Evolutionary conservation across 306 rosid genomes (phyloP), one percentile per base, ranked within the genome.

Genomic region (Styphnolobium japonicum): DNA sequence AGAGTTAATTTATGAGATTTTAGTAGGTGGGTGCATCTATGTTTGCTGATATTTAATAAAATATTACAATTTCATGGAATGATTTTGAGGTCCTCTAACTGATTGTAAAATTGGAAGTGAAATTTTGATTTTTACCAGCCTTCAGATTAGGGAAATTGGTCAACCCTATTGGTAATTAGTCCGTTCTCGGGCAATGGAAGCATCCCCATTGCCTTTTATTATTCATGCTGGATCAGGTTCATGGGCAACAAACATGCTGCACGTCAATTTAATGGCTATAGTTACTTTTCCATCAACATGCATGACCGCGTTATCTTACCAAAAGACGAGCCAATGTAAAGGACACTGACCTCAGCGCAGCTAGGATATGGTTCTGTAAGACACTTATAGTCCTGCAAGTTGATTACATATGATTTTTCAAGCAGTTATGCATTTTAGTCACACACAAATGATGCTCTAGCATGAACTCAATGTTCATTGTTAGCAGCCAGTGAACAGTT

Each of bases 401-500:
- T 4, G 29, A 72, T 57, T 76, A 42, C 8, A 14, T 71, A 15
- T 18, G 36, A 33, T 45, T 18, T 19, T 71, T 71, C 36, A 51
- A 31, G 62, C 62, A 5, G 42, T 43, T 76, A 12, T 22, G 23
- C 37, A 27, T 37, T 48, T 52, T 66, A 0, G 29, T 71, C 75
- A 34, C 4, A 16, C 25, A 51, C 23, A 18, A 18, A 4, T 51
- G 57, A 45, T 63, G 60, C 73, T 62, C 75, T 77, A 9, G 64
- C 71, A 64, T 64, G 45, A 72, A 64, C 65, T 33, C 22, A 21
- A 52, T 75, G 42, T 69, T 76, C 36, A 60, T 23, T 61, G 21
- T 61, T 21, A 58, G 23, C 43, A 49, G 36, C 68, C 51, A 12
- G 36, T 52, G 43, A 75, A 40, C 63, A 37, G 60, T 60, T 34